Percentiles rank a stretch among this genome's conserved stretches.
These are phyloP conservation scores for Lyophyllum semitale DNA, from an alignment of 768 basidiomycete genomes.

Conservation along the genomic window DNA sequence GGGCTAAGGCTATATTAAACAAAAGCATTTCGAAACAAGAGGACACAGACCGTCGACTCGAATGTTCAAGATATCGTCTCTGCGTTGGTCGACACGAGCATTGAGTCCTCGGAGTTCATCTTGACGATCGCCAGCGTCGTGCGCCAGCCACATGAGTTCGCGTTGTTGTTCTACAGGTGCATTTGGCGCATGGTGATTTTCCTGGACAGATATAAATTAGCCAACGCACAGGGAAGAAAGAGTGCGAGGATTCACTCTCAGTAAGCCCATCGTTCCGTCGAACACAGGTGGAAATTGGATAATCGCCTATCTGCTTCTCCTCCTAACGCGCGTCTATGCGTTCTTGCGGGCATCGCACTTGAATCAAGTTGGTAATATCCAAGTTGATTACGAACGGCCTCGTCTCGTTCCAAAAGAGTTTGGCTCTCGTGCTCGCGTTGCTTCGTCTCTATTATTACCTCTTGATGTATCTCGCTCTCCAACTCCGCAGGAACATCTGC, in stretches of 20 bases:
- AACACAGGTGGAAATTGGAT: conserved; percentile 65
- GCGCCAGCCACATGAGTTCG: conserved; percentile 81
- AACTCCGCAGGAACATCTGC: conserved; percentile 57
- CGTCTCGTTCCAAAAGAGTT: conserved; percentile 61
- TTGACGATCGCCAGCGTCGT: conserved; percentile 80
- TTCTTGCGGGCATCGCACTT: conserved; percentile 55
- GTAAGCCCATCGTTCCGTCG: conserved; percentile 67
- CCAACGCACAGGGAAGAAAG: background rate
- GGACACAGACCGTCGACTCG: conserved; percentile 34
- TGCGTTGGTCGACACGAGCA: conserved; percentile 56
- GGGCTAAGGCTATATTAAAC: conserved; percentile 8
- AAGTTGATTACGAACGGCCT: conserved; percentile 60
- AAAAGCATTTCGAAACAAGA: no score
- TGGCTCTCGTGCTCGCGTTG: conserved; percentile 60
- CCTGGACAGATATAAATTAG: conserved; percentile 43
- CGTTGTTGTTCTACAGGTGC: conserved; percentile 80
- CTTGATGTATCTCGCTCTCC: conserved; percentile 60
- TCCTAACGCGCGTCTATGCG: conserved; percentile 62
- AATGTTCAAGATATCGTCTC: conserved; percentile 40
- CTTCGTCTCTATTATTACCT: conserved; percentile 61
- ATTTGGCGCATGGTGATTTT: conserved; percentile 72
- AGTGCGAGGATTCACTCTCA: conserved; percentile 46
- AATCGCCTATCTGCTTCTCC: conserved; percentile 62
- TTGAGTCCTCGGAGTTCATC: conserved; percentile 68
- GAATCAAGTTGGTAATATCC: conserved; percentile 72